A percentile compares a stretch with the other conserved stretches of the same genome.
Evolutionary conservation across 768 basidiomycete genomes (phyloP).

Genomic region (Hygrocybe punicea): DNA sequence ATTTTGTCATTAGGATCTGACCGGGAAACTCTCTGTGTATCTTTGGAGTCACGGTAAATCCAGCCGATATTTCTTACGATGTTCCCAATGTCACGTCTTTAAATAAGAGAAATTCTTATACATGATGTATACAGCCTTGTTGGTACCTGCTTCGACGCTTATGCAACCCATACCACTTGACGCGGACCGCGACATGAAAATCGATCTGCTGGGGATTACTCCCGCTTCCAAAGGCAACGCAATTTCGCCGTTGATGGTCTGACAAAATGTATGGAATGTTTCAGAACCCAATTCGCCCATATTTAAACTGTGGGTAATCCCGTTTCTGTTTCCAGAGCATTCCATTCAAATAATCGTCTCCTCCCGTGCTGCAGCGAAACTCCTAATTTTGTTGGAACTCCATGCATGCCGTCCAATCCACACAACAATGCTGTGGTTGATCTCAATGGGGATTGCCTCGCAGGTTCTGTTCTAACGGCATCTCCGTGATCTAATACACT

Average conservation of each 20-base stretch:
- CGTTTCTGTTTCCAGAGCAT: background rate
- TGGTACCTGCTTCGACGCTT: constrained; percentile 60
- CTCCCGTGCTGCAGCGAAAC: constrained; percentile 40
- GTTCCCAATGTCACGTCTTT: constrained; percentile 4
- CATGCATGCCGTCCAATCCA: constrained; percentile 77
- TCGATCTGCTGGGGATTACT: constrained; percentile 76
- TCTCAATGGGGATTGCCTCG: constrained; percentile 91
- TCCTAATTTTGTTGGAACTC: constrained; percentile 56
- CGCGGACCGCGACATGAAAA: constrained; percentile 81
- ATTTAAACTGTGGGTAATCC: constrained; percentile 58
- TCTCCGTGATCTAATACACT: background rate
- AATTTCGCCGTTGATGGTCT: constrained; percentile 53
- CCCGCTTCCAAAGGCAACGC: constrained; percentile 37
- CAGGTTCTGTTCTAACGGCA: constrained; percentile 42
- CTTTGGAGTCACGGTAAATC: constrained; percentile 76
- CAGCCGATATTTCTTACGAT: background rate
- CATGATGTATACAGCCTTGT: constrained; percentile 45
- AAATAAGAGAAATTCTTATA: constrained; percentile 56
- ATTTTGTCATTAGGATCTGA: constrained; percentile 71
- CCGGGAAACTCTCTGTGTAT: constrained; percentile 71
- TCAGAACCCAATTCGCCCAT: constrained; percentile 50
- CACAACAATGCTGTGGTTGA: constrained; percentile 96
- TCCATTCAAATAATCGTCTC: too few relatives aligned
- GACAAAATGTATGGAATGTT: constrained; percentile 77
- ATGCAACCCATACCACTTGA: constrained; percentile 87